These are phyloP conservation scores for Yarrowia deformans DNA, from an alignment of 805 yeast species.

Conservation along the genomic window DNA sequence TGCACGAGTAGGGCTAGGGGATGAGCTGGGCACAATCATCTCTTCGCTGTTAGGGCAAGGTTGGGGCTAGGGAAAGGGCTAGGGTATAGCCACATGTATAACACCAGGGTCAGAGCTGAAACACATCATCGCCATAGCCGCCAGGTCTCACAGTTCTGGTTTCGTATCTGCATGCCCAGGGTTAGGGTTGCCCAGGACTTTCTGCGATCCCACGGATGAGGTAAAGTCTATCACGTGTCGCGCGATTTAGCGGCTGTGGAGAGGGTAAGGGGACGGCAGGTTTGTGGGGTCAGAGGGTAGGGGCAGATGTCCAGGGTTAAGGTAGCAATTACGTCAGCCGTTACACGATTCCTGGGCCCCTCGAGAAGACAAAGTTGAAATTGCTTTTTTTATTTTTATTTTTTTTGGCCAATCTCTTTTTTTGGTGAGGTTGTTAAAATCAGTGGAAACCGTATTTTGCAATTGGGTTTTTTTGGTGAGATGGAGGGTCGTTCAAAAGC, in stretches of 20 bases:
- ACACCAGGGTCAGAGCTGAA: no score
- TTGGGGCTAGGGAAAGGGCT: no score
- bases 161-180: conserved; percentile 3
- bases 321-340: background rate
- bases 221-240: conserved; percentile 20
- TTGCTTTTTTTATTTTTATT: conserved; percentile 9
- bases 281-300: no score
- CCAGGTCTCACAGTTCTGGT: background rate
- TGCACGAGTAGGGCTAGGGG: no score
- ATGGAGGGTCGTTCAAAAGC: no score
- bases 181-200: background rate
- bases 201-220: background rate
- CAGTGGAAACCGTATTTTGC: conserved; percentile 22
- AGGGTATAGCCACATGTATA: no score
- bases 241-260: background rate
- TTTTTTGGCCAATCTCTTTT: background rate
- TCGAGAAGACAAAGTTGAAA: background rate
- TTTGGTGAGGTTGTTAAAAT: conserved; percentile 9
- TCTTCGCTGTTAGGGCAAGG: no score
- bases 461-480: background rate
- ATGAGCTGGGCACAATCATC: no score
- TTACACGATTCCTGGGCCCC: background rate
- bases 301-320: background rate
- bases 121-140: no score
- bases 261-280: background rate